Evolutionary conservation across 225 moss, liverwort and hornwort species (phyloP), one percentile per base, ranked within the genome.

Genomic region (Marchantia paleacea): DNA sequence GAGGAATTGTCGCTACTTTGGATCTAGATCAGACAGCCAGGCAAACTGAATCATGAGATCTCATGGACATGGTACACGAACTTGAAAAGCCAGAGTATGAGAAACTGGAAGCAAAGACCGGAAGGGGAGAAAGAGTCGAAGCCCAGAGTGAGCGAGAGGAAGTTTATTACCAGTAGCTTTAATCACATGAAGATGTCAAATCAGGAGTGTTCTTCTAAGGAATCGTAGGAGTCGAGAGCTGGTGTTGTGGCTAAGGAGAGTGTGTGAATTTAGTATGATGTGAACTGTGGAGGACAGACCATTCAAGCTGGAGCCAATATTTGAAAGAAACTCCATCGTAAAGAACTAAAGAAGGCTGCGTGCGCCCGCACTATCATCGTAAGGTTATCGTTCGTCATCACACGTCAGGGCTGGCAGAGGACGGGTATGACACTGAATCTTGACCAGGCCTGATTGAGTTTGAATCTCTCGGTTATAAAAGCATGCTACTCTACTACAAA

Each of bases 81-180:
- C 7, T 11, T 48, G 7, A 19, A 49, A 10, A 20, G 7, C 19
- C 28, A 70, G 6, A 70, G 28, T 15, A 19, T 6, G 18, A 20
- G 16, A 48, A 9, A 70, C 7, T 49, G 22, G 9, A n/a, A 72
- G 48, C 9, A 20, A 20, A 39, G 15, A 10, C 2, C 15, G 58
- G 16, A 58, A 0, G 20, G 16, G 58, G 13, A 58, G 20, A 58
- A 0, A 12, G 58, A 58, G 58, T 12, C 20, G 58, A 58, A 5
- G 18, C 20, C 58, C 58, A 58, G 18, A 58, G 58, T 58, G 58
- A 19, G 26, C 47, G 69, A 49, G 26, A 49, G 47, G 54, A 74
- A 74, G 74, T 74, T 74, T 74, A 55, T 74, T 74, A 26, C 74
- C 74, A 74, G 74, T 74, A 7, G 52, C 25, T 26, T 26, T 48